Conservation (phyloP, 2,329 filamentous ascomycete species). For the Neofusicoccum parvum region DNA sequence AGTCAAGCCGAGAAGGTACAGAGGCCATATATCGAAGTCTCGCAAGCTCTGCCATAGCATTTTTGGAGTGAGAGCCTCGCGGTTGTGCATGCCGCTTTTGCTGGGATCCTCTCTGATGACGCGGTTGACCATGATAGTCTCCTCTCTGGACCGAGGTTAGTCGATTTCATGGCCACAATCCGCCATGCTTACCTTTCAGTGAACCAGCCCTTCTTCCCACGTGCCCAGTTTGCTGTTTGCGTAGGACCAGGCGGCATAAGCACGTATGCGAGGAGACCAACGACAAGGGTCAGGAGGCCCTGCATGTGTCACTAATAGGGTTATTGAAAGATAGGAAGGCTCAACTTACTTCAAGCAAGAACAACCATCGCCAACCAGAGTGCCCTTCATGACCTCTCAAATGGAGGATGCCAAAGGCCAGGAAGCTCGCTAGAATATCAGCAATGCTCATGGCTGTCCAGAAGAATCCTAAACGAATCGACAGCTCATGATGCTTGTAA, state of each 20-base stretch:
- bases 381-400: constrained; percentile 2
- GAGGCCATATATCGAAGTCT: constrained; percentile 30
- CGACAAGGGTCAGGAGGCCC: constrained; percentile 26
- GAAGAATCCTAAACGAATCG: constrained; percentile 45
- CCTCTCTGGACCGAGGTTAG: constrained; percentile 21
- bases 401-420: constrained; percentile 34
- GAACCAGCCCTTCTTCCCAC: constrained; percentile 38
- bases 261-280: constrained; percentile 27
- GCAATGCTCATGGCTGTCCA: constrained; percentile 41
- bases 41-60: constrained; percentile 27
- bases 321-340: not conserved
- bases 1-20: constrained; percentile 27
- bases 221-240: constrained; percentile 33
- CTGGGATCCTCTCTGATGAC: constrained; percentile 30
- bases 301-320: constrained; percentile 4
- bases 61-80: constrained; percentile 28
- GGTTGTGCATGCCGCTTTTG: constrained; percentile 32
- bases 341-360: not conserved
- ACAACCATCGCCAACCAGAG: constrained; percentile 19
- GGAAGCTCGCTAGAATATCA: constrained; percentile 36
- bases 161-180: too few relatives aligned
- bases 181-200: constrained; percentile 1
- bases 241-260: constrained; percentile 29
- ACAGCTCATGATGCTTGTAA: constrained; percentile 43
- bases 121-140: constrained; percentile 31